Conservation (phyloP, 2,329 filamentous ascomycete species). For the Diplodia mutila region DNA sequence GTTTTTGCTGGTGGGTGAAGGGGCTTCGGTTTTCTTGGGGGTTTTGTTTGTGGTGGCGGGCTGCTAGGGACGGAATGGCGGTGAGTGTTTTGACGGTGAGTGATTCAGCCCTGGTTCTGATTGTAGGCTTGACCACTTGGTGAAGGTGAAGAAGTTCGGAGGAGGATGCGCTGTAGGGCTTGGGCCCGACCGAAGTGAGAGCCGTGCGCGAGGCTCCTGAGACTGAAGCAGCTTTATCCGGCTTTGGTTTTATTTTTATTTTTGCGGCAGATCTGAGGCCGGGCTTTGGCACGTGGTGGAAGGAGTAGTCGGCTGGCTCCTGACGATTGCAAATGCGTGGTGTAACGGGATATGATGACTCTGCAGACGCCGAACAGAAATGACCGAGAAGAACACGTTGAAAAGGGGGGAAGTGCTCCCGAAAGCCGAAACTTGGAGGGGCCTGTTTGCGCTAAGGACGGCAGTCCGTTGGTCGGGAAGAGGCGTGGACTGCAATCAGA, state of each 20-base stretch:
- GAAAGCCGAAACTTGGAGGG: background rate
- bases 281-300: slow-evolving; percentile 1
- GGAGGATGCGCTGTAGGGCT: background rate
- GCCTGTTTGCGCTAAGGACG: background rate
- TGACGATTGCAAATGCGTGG: background rate
- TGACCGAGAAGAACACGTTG: slow-evolving; percentile 14
- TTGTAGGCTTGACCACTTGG: background rate
- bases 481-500: background rate
- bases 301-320: background rate
- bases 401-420: background rate
- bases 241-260: background rate
- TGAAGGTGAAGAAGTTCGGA: background rate
- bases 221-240: background rate
- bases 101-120: background rate
- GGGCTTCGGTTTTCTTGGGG: background rate
- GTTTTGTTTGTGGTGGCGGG: background rate
- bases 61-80: background rate
- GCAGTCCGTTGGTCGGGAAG: background rate
- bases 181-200: background rate
- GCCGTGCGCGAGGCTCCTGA: background rate
- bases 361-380: background rate
- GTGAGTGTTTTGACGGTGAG: slow-evolving; percentile 7
- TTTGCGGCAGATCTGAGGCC: background rate
- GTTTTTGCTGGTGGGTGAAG: background rate
- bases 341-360: background rate